Percentiles rank a stretch among this genome's conserved stretches.
Conservation (phyloP, 768 basidiomycete species). For the Boletales sp. region DNA sequence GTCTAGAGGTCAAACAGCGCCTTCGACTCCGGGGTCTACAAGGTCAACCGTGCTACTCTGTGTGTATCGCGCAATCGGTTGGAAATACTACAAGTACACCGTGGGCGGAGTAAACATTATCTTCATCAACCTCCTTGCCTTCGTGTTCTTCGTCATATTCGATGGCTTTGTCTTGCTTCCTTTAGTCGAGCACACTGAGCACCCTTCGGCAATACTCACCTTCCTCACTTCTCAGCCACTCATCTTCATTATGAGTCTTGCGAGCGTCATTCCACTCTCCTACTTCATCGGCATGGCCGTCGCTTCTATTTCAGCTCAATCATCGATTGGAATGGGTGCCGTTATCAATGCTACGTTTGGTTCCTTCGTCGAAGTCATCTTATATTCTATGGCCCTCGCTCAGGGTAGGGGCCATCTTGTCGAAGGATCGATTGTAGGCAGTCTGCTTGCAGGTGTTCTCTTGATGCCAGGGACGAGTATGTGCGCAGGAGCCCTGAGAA, state of each 20-base stretch:
- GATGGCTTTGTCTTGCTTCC: constrained; percentile 83
- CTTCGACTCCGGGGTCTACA: constrained; percentile 63
- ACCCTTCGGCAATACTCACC: constrained; percentile 61
- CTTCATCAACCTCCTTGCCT: constrained; percentile 89
- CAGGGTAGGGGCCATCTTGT: constrained; percentile 91
- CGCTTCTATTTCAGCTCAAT: constrained; percentile 97
- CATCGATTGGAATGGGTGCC: constrained; percentile 98
- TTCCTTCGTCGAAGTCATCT: constrained; percentile 94
- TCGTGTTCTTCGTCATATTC: constrained; percentile 95
- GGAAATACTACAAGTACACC: constrained; percentile 98
- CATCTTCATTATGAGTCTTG: constrained; percentile 81
- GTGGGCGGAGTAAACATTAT: constrained; percentile 98
- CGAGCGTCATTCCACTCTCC: constrained; percentile 92
- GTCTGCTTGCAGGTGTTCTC: constrained; percentile 90
- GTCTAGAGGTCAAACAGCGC: constrained; percentile 85
- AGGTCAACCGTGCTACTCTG: constrained; percentile 89
- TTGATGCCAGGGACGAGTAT: constrained; percentile 97
- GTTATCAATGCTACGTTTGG: constrained; percentile 99
- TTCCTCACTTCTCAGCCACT: constrained; percentile 69
- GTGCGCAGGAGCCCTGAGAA: constrained; percentile 82
- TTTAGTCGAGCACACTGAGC: constrained; percentile 58
- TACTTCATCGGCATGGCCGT: constrained; percentile 99
- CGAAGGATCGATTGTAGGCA: constrained; percentile 95
- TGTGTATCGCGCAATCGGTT: constrained; percentile 86
- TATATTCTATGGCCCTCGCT: constrained; percentile 88